These are phyloP conservation scores for Abrus pulchellus DNA, from an alignment of 306 rosid genomes.

Conservation along the genomic window DNA sequence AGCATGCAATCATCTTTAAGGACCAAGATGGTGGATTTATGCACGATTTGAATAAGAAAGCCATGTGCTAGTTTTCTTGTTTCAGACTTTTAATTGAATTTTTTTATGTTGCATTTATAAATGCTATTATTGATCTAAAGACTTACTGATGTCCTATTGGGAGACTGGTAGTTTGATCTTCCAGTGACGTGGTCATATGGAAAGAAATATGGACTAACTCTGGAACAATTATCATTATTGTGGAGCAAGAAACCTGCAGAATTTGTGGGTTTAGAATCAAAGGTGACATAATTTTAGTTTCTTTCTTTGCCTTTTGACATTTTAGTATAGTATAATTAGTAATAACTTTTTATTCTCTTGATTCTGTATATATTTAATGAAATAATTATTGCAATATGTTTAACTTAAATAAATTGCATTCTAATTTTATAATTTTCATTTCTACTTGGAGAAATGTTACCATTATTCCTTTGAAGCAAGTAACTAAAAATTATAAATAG, in stretches of 20 bases:
- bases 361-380: not conserved
- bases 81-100: conserved; percentile 26
- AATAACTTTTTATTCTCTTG: conserved; percentile 16
- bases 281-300: conserved; percentile 58
- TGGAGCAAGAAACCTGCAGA: conserved; percentile 95
- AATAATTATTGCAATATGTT: conserved; percentile 1
- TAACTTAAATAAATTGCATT: not conserved
- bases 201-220: conserved; percentile 75
- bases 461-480: conserved; percentile 18
- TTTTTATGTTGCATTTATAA: not conserved
- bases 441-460: conserved; percentile 11
- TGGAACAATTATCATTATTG: conserved; percentile 82
- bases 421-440: conserved; percentile 10
- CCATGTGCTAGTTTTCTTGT: conserved; percentile 38
- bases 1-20: conserved; percentile 9
- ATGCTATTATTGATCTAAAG: conserved; percentile 24
- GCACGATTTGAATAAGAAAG: conserved; percentile 31
- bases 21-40: not conserved
- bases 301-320: conserved; percentile 17
- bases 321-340: conserved; percentile 17
- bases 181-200: conserved; percentile 90
- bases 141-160: conserved; percentile 38
- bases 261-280: conserved; percentile 77
- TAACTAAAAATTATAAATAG: not conserved
- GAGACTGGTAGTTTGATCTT: conserved; percentile 75